Evolutionary conservation across 305 asterid species (phyloP), one percentile per base, ranked within the genome.

Genomic region (Solanum hybrid): DNA sequence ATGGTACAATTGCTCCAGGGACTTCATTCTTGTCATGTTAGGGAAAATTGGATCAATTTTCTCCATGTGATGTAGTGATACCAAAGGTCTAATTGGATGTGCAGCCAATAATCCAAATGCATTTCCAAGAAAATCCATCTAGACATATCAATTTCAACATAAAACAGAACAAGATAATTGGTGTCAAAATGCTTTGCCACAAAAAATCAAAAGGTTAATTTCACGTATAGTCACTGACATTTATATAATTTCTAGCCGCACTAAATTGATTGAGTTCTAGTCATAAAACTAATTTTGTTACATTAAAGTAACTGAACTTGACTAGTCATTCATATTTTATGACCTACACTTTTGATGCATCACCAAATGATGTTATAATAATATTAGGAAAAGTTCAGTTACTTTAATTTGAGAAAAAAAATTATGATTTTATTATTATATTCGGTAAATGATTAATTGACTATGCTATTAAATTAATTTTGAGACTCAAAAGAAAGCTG

Each of bases 21-120:
- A 92, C 27, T 90, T 22, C 33, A 89, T 80, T 33, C 86, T 38
- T 41, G 94, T 87, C 97, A 89, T 93, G 77, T 90, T 87, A 0
- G 99, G 99, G 92, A 96, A 96, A 79, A 96, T 94, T 4, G 98
- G 95, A 22, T 96, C 94, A 68, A 79, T 86, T n/a, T 84, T 90
- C 0, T 96, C 97, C 92, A 90, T 51, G 41, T 94, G 97, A 91
- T 96, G 99, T 89, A 96, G 95, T 41, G 98, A 94, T 29, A 96
- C 94, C 61, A 97, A 85, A 4, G 98, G 98, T 61, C 86, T 91
- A 6, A 91, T 26, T 7, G 98, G 96, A 85, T 97, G 99, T 15
- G 97, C 94, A 7, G 98, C 92, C 89, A 97, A 88, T 68, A 97
- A 84, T 77, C 99, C 98, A 17, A 95, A 92, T 91, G 95, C 92